phyloP scores from a whole-genome alignment of 1,139 yeast genomes.

The Yamadazyma epiphylla region DNA sequence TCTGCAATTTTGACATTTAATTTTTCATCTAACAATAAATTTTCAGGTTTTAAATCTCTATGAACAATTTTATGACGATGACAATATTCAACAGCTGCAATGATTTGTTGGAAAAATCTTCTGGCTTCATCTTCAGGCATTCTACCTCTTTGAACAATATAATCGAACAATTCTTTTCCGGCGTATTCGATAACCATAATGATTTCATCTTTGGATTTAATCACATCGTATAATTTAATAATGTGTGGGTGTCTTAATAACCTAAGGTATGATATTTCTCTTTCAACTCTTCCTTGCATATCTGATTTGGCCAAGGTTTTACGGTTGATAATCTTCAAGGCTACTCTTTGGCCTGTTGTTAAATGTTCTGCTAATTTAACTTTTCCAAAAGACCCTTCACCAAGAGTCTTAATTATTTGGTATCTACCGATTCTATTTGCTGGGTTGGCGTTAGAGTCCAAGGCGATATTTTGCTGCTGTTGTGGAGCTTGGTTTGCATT shows the following conservation, averaged over 20 bases:
- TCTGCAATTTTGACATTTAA: constrained; percentile 95
- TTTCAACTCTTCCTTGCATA: constrained; percentile 95
- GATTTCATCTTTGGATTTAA: constrained; percentile 92
- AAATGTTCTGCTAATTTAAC: constrained; percentile 93
- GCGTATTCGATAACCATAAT: constrained; percentile 98
- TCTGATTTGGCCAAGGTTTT: constrained; percentile 93
- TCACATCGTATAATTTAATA: constrained; percentile 92
- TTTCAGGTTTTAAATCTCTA: constrained; percentile 93
- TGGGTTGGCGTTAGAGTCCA: constrained; percentile 30
- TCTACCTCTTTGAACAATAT: constrained; percentile 91
- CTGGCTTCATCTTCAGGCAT: constrained; percentile 95
- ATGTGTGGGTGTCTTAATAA: constrained; percentile 94
- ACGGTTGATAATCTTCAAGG: constrained; percentile 88
- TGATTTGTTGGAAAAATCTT: constrained; percentile 93
- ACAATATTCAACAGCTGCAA: constrained; percentile 97
- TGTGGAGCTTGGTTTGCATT: constrained; percentile 5
- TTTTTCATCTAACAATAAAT: constrained; percentile 83
- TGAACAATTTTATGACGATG: constrained; percentile 98
- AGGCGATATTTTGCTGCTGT: constrained; percentile 13
- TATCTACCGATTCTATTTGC: constrained; percentile 78
- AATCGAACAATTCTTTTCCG: constrained; percentile 92
- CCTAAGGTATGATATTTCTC: constrained; percentile 89
- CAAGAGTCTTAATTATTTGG: constrained; percentile 89
- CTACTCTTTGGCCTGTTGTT: constrained; percentile 90
- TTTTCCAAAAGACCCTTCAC: constrained; percentile 97